Evolutionary conservation across 257 asterid genomes (phyloP), one percentile per base, ranked within the genome.

Genomic region (Solanum gracilifrons): DNA sequence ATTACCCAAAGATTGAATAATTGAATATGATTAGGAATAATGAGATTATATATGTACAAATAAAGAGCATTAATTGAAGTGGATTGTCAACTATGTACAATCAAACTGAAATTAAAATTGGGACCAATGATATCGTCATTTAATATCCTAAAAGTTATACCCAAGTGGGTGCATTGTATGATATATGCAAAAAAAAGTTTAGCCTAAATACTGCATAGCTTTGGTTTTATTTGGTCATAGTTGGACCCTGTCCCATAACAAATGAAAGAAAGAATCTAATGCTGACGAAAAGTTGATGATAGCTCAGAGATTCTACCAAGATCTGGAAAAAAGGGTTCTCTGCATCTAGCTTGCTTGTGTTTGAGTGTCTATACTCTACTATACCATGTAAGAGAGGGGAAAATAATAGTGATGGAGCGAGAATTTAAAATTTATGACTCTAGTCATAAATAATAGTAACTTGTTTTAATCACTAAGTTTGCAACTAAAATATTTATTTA

Each of bases 251-350:
- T 74, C 90, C 71, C 21, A 29, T 6, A 82, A 43, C 25, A 23
- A 48, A 86, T 86, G 21, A 89, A 86, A 87, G 86, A 85, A 27
- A 46, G 85, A 82, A 82, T 48, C 85, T 48, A 48, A 29, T 88
- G 90, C 86, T 87, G 90, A 90, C 89, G 87, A 91, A 89, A 89
- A 89, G 91, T 89, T 62, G 83, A 82, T 58, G 76, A 32, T 71
- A 86, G 64, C 25, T 75, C 88, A 86, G 89, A 89, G 91, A 89
- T 91, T 89, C 91, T 77, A 62, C 20, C 85, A 82, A 82, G 85
- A 62, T 82, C 71, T 29, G 43, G 85, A 48, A 48, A 74, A 82
- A 82, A 82, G 71, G 32, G 43, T 9, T 83, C 77, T 89, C 90
- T 86, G 90, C 88, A 86, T 23, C 80, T 87, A 83, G 66, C 41